phyloP scores from a whole-genome alignment of 2,329 filamentous ascomycete genomes.

The Mariannaea sp. region DNA sequence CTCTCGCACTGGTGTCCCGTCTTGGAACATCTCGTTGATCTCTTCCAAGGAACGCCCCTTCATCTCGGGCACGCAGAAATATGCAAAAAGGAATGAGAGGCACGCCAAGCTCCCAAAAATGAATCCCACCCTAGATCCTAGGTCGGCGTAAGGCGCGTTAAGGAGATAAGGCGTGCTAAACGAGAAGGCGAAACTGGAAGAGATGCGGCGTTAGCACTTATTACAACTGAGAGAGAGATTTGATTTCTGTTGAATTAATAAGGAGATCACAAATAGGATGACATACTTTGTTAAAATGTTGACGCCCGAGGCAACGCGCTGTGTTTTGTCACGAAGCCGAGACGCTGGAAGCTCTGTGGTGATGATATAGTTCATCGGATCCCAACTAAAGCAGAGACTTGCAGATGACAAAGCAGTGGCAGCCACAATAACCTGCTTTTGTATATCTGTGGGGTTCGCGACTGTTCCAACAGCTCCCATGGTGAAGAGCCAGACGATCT shows the following conservation, averaged over 20 bases:
- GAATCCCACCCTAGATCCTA: conserved; percentile 29
- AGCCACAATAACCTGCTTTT: conserved; percentile 31
- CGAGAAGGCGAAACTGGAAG: conserved; percentile 25
- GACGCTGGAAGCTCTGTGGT: conserved; percentile 28
- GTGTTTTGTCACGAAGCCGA: conserved; percentile 6
- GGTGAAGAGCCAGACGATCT: conserved; percentile 10
- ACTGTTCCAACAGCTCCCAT: conserved; percentile 20
- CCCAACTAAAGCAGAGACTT: conserved; percentile 19
- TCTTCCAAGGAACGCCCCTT: conserved; percentile 29
- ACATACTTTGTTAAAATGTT: conserved; percentile 14
- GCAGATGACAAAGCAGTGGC: conserved; percentile 35
- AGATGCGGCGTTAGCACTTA: not conserved
- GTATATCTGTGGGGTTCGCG: not conserved
- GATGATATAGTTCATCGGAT: conserved; percentile 25
- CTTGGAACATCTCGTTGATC: conserved; percentile 30
- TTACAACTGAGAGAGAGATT: accelerated
- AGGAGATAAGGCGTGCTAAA: conserved; percentile 31
- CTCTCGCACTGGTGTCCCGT: conserved; percentile 17
- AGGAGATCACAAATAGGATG: not conserved
- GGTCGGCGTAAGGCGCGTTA: conserved; percentile 25
- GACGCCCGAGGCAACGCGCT: not conserved
- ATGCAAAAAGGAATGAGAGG: conserved; percentile 3
- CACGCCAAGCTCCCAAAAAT: conserved; percentile 27
- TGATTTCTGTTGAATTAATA: no score
- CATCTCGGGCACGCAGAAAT: conserved; percentile 30